phyloP scores from a whole-genome alignment of 1,284 basidiomycete species.

The Microbotryum violaceum region DNA sequence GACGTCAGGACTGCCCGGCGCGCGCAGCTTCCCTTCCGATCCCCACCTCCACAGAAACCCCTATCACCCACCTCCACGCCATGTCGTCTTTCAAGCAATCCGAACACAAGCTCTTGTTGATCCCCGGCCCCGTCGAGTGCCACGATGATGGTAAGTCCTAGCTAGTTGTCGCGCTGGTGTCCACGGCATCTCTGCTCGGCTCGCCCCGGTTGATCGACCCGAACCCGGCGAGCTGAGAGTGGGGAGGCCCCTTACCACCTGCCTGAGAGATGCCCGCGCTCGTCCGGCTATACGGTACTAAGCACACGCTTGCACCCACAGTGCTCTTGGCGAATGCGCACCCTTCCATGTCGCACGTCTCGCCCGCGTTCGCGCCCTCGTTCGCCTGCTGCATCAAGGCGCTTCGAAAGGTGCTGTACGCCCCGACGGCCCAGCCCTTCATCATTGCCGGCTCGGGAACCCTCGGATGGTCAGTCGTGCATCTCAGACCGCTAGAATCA shows the following conservation, averaged over 20 bases:
- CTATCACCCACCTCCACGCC: background rate
- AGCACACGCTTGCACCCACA: conserved; percentile 23
- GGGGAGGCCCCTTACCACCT: background rate
- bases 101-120: conserved; percentile 42
- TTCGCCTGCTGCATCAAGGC: conserved; percentile 87
- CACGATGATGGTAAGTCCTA: conserved; percentile 58
- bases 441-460: conserved; percentile 91
- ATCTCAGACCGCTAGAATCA: background rate
- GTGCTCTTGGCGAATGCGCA: conserved; percentile 74
- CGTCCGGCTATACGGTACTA: background rate
- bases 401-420: conserved; percentile 58
- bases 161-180: background rate
- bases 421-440: conserved; percentile 73
- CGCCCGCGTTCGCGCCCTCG: conserved; percentile 78
- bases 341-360: conserved; percentile 82
- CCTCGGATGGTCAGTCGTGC: conserved; percentile 63
- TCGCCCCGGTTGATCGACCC: too few species aligned
- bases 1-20: too few species aligned
- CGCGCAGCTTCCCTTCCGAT: too few species aligned
- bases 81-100: conserved; percentile 27
- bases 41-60: too few species aligned
- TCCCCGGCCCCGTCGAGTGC: conserved; percentile 76
- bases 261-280: background rate
- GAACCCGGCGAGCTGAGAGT: background rate
- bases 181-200: background rate